Conservation (phyloP, 169 alveolate genomes). For the Plasmodium ovale region DNA sequence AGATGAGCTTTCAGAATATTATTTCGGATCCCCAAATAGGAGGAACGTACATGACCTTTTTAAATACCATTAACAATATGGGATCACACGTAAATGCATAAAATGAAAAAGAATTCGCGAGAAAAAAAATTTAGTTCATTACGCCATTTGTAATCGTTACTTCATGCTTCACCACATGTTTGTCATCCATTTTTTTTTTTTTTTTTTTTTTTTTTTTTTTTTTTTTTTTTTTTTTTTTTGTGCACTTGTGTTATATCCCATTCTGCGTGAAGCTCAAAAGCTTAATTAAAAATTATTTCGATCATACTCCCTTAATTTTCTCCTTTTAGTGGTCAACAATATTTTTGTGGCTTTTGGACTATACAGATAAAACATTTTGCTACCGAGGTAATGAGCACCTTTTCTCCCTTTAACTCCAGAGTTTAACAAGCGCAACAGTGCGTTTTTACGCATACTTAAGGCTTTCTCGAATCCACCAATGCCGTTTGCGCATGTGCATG, state of each 20-base stretch:
- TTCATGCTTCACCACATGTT: too few species aligned
- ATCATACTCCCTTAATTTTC: background rate
- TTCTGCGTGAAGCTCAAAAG: background rate
- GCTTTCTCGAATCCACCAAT: too few species aligned
- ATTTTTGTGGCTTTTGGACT: slow-evolving; percentile 78
- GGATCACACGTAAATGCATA: slow-evolving; percentile 79
- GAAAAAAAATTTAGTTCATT: background rate
- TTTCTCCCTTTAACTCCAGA: background rate
- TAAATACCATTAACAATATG: slow-evolving; percentile 87
- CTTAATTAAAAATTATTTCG: too few species aligned
- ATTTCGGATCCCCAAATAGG: slow-evolving; percentile 89
- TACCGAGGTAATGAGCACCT: slow-evolving; percentile 31
- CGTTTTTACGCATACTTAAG: too few species aligned
- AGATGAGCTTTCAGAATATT: slow-evolving; percentile 83
- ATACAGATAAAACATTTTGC: slow-evolving; percentile 76
- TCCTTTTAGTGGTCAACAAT: slow-evolving; percentile 76
- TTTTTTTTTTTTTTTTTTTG: too few species aligned
- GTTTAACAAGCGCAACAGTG: too few species aligned
- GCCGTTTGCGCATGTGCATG: too few species aligned
- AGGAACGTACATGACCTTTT: slow-evolving; percentile 90
- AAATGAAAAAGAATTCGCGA: background rate
- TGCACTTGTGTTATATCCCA: background rate
- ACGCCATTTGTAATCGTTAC: too few species aligned
- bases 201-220: too few species aligned
- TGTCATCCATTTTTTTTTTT: too few species aligned